phyloP scores from a whole-genome alignment of 2,329 filamentous ascomycete genomes.

The Aspergillus novofumigatus region DNA sequence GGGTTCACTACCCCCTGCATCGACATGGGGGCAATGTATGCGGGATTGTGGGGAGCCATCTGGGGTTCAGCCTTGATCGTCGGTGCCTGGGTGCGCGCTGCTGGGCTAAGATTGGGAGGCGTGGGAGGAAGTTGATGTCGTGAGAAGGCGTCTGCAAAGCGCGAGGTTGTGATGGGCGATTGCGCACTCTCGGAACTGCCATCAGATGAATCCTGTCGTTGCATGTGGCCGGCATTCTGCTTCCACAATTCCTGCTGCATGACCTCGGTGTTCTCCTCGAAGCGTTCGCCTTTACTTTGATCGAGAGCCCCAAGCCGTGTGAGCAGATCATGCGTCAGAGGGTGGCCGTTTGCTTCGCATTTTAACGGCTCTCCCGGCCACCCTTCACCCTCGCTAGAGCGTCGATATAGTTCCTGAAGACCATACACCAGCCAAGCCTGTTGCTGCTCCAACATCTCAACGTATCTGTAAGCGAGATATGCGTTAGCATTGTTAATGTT shows the following conservation, averaged over 20 bases:
- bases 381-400: slow-evolving; percentile 47
- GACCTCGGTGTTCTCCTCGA: slow-evolving; percentile 55
- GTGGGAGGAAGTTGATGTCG: slow-evolving; percentile 36
- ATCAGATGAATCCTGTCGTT: slow-evolving; percentile 53
- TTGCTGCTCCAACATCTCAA: slow-evolving; percentile 65
- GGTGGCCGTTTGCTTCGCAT: slow-evolving; percentile 50
- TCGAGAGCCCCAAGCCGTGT: slow-evolving; percentile 57
- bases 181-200: slow-evolving; percentile 55
- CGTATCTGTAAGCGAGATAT: slow-evolving; percentile 44
- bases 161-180: slow-evolving; percentile 33
- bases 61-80: slow-evolving; percentile 26
- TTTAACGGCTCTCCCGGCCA: slow-evolving; percentile 55
- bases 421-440: slow-evolving; percentile 59
- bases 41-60: slow-evolving; percentile 17
- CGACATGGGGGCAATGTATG: slow-evolving; percentile 22
- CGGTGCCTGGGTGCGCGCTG: slow-evolving; percentile 22
- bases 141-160: slow-evolving; percentile 28
- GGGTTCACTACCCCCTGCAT: slow-evolving; percentile 37
- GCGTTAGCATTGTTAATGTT: background rate
- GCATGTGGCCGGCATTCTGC: slow-evolving; percentile 49
- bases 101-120: slow-evolving; percentile 39
- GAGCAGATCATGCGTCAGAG: slow-evolving; percentile 61
- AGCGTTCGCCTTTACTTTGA: slow-evolving; percentile 48
- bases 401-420: slow-evolving; percentile 57
- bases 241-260: slow-evolving; percentile 55